A percentile compares a stretch with the other conserved stretches of the same genome.
Evolutionary conservation across 148 eudicot species (phyloP).

Genomic region (Rheum nobile): DNA sequence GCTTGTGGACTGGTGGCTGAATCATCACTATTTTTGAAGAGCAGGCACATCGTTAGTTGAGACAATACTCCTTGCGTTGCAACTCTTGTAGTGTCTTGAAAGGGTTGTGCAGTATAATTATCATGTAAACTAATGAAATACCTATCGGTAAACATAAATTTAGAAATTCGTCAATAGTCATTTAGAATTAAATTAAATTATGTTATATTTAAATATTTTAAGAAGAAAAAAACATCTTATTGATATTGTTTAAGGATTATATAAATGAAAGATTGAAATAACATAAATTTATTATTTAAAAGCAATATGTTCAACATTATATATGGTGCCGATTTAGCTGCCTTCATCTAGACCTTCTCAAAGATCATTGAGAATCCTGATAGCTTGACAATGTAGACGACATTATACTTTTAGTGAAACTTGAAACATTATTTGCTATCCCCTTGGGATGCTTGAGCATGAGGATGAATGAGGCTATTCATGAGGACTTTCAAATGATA

Average conservation of each 20-base stretch:
- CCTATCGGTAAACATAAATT: no score
- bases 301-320: no score
- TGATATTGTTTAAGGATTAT: no score
- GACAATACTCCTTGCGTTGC: neutral
- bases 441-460: neutral
- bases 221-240: no score
- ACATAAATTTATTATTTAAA: no score
- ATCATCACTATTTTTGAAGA: no score
- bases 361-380: conserved; percentile 79
- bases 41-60: no score
- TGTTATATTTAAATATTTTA: no score
- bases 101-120: neutral
- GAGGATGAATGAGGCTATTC: neutral
- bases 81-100: neutral
- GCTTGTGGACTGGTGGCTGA: no score
- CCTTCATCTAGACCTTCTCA: conserved; percentile 86
- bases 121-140: neutral
- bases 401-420: neutral
- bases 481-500: neutral
- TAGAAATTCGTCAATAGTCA: no score
- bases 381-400: conserved; percentile 71
- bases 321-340: conserved; percentile 91
- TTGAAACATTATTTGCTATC: neutral
- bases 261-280: no score
- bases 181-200: no score